A percentile compares a stretch with the other conserved stretches of the same genome.
These are phyloP conservation scores for Amniculicola lignicola DNA, from an alignment of 495 filamentous ascomycete species.

Conservation along the genomic window DNA sequence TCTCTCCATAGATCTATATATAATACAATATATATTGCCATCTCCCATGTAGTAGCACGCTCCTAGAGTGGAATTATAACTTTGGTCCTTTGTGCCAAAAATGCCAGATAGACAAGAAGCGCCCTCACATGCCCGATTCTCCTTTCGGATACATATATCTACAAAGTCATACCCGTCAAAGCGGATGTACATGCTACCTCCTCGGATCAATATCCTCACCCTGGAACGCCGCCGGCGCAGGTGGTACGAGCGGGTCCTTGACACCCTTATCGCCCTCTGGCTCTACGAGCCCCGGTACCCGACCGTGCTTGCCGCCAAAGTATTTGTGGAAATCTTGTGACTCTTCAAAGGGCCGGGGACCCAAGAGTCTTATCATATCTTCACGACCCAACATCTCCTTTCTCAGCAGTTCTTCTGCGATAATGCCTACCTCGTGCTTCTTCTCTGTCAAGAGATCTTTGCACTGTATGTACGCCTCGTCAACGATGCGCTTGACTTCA, in stretches of 20 bases:
- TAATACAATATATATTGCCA: too few species aligned
- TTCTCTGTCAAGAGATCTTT: constrained; percentile 74
- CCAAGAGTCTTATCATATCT: constrained; percentile 84
- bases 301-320: constrained; percentile 53
- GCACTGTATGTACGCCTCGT: constrained; percentile 89
- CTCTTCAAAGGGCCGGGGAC: constrained; percentile 76
- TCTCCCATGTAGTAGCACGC: too few species aligned
- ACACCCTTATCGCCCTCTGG: constrained; percentile 25
- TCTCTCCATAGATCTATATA: too few species aligned
- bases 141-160: too few species aligned
- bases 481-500: constrained; percentile 85
- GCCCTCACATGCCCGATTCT: too few species aligned
- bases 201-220: not conserved
- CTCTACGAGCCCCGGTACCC: constrained; percentile 28
- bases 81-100: too few species aligned
- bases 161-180: too few species aligned
- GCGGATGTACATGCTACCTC: too few species aligned
- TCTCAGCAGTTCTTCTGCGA: constrained; percentile 86
- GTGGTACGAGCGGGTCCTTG: constrained; percentile 30
- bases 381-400: constrained; percentile 91
- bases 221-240: constrained; percentile 18
- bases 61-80: too few species aligned
- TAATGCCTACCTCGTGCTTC: constrained; percentile 81
- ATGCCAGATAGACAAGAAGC: too few species aligned
- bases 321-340: constrained; percentile 89